Percentiles rank a stretch among this genome's conserved stretches.
Evolutionary conservation across 164 flowering plant species (phyloP).

Genomic region (Vitis riparia): DNA sequence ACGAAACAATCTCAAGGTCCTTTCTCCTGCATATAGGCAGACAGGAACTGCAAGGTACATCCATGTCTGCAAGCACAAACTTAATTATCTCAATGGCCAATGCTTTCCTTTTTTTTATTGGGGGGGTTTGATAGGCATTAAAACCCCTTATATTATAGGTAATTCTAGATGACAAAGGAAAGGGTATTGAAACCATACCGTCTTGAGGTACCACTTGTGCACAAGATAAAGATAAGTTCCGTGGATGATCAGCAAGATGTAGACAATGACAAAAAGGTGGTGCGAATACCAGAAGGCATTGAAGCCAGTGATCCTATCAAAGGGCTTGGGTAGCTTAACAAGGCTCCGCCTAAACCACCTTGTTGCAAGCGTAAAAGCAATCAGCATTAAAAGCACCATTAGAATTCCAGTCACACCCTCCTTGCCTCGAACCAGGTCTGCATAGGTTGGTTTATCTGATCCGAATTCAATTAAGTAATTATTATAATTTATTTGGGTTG

Average conservation of each 20-base stretch:
- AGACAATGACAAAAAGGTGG: constrained; percentile 83
- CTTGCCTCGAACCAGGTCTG: constrained; percentile 48
- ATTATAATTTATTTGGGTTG: constrained; percentile 25
- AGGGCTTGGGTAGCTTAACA: constrained; percentile 86
- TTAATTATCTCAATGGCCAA: too few species aligned
- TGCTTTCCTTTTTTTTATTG: too few species aligned
- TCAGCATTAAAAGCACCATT: constrained; percentile 74
- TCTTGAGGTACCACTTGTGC: constrained; percentile 75
- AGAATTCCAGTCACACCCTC: constrained; percentile 85
- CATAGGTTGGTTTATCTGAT: constrained; percentile 48
- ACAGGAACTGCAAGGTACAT: constrained; percentile 93
- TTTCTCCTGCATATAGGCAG: constrained; percentile 80
- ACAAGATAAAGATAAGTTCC: constrained; percentile 79
- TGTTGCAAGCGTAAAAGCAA: constrained; percentile 92
- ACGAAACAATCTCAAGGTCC: constrained; percentile 79
- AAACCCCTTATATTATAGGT: too few species aligned
- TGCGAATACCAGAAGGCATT: constrained; percentile 99
- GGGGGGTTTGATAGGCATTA: too few species aligned
- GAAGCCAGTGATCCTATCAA: constrained; percentile 84
- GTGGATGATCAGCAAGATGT: constrained; percentile 78
- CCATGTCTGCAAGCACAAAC: constrained; percentile 76
- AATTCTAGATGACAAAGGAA: background rate
- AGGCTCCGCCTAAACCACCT: constrained; percentile 82
- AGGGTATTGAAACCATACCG: constrained; percentile 47
- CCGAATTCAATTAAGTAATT: constrained; percentile 51